Conservation (phyloP, 202 grass and related monocot genomes). For the Dendrocalamus latiflorus region DNA sequence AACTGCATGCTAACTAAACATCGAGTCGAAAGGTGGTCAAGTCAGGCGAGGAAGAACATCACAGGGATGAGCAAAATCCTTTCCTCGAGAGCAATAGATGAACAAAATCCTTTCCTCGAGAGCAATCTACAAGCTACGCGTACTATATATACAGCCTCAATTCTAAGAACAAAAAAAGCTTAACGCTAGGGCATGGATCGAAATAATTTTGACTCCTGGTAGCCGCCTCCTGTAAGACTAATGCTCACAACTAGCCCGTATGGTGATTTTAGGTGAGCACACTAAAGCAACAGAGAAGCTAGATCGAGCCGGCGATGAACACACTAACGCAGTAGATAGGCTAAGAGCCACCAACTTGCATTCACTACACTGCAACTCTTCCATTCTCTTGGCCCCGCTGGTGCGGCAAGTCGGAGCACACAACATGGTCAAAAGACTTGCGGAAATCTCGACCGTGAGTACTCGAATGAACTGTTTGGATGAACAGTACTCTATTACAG, state of each 20-base stretch:
- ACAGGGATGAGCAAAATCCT: background rate
- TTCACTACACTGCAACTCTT: background rate
- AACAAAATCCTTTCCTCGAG: too few relatives aligned
- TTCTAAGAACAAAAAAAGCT: background rate
- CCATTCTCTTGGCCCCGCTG: slow-evolving; percentile 11
- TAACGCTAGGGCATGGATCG: background rate
- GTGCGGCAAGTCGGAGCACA: too few relatives aligned
- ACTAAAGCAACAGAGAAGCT: background rate
- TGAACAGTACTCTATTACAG: too few relatives aligned
- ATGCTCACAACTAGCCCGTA: background rate
- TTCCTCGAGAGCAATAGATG: too few relatives aligned
- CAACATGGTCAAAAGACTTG: too few relatives aligned
- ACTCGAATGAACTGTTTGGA: too few relatives aligned
- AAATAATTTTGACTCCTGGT: background rate
- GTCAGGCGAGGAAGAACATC: slow-evolving; percentile 5
- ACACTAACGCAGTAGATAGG: background rate
- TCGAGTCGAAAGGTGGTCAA: background rate
- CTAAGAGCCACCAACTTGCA: background rate
- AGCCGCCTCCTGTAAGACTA: background rate
- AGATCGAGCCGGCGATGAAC: background rate
- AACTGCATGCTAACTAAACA: background rate
- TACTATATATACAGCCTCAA: background rate
- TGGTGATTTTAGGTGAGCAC: background rate
- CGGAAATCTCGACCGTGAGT: too few relatives aligned
- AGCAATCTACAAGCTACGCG: slow-evolving; percentile 7